Percentiles rank a stretch among this genome's conserved stretches.
Evolutionary conservation across 2,329 filamentous ascomycete species (phyloP).

Genomic region (Talaromyces rugulosus): DNA sequence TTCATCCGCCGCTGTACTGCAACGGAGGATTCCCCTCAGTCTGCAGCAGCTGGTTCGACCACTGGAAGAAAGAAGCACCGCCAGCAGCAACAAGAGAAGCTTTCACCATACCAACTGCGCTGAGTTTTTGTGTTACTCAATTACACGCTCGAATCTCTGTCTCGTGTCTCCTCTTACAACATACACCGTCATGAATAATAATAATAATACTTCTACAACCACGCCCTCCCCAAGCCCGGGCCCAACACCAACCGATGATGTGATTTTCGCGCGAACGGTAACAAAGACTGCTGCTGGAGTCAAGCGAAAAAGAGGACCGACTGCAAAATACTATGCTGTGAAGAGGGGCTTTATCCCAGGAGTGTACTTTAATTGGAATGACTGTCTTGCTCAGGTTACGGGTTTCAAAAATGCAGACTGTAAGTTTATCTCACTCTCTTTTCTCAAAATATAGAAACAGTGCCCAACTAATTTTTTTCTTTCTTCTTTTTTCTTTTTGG

Average conservation of each 20-base stretch:
- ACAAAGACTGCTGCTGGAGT: conserved; percentile 38
- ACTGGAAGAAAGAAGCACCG: not conserved
- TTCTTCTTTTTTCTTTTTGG: not conserved
- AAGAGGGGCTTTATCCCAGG: conserved; percentile 57
- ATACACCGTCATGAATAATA: not conserved
- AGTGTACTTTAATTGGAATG: conserved; percentile 60
- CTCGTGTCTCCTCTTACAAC: not conserved
- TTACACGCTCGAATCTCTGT: not conserved
- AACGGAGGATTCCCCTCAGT: not conserved
- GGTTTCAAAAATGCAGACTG: conserved; percentile 64
- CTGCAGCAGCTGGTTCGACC: not conserved
- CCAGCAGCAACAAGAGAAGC: not conserved
- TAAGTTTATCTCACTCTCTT: conserved; percentile 43
- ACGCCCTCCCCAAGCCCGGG: conserved; percentile 34
- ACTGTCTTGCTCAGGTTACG: conserved; percentile 58
- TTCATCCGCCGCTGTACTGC: not conserved
- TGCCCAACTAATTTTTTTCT: not conserved
- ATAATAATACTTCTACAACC: conserved; percentile 23
- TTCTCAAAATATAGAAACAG: not conserved
- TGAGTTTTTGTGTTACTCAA: not conserved
- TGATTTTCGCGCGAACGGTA: conserved; percentile 22
- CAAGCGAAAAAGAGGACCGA: conserved; percentile 53
- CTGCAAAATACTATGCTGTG: conserved; percentile 61
- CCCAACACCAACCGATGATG: conserved; percentile 20
- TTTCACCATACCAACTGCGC: not conserved